Percentiles rank a stretch among this genome's conserved stretches.
phyloP scores from a whole-genome alignment of 2,329 filamentous ascomycete genomes.

The Laburnicola sp. region DNA sequence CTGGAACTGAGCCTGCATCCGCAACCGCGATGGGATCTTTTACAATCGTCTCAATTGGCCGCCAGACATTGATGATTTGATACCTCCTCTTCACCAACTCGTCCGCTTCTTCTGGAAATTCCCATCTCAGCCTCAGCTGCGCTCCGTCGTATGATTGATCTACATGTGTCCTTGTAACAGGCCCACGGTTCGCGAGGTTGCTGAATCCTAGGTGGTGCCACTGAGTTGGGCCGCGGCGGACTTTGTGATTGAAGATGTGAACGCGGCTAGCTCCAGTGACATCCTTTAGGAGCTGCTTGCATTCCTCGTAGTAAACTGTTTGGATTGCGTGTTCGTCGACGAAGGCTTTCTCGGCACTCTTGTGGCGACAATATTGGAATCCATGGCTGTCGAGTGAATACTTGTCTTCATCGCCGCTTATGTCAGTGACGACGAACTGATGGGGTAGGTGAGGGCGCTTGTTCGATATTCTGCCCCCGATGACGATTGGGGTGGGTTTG shows the following conservation, averaged over 20 bases:
- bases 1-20: slow-evolving; percentile 25
- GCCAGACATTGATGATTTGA: slow-evolving; percentile 38
- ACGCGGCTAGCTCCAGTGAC: slow-evolving; percentile 60
- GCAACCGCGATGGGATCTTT: slow-evolving; percentile 36
- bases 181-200: slow-evolving; percentile 42
- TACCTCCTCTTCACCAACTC: slow-evolving; percentile 28
- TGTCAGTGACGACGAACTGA: slow-evolving; percentile 23
- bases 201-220: slow-evolving; percentile 34
- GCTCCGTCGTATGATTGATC: slow-evolving; percentile 44
- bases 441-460: slow-evolving; percentile 25
- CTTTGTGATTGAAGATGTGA: slow-evolving; percentile 65
- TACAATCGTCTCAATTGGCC: slow-evolving; percentile 29
- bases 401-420: slow-evolving; percentile 23
- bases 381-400: slow-evolving; percentile 26
- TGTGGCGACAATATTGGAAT: slow-evolving; percentile 25
- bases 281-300: slow-evolving; percentile 31
- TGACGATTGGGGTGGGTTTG: slow-evolving; percentile 25
- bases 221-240: slow-evolving; percentile 49
- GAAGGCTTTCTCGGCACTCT: slow-evolving; percentile 25
- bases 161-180: slow-evolving; percentile 58
- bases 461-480: slow-evolving; percentile 30
- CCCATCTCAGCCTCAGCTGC: slow-evolving; percentile 21
- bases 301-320: slow-evolving; percentile 25
- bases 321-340: slow-evolving; percentile 20
- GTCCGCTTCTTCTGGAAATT: slow-evolving; percentile 24